Evolutionary conservation across 352 stramenopile species (phyloP).

Genomic region (Pythium phragmitis): DNA sequence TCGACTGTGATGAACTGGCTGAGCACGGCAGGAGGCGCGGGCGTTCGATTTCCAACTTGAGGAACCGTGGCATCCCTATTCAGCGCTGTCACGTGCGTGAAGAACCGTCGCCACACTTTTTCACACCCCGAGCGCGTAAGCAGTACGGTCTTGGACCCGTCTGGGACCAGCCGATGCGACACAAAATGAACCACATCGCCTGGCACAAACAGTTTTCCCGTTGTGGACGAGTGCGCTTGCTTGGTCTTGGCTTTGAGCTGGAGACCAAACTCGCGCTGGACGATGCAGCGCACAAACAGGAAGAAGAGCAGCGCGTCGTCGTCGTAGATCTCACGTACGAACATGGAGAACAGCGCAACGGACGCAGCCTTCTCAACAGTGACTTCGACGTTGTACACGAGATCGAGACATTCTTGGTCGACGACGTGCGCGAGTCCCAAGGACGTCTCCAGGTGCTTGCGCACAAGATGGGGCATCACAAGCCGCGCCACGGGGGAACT

Average conservation of each 20-base stretch:
- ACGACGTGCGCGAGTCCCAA: conserved; percentile 54
- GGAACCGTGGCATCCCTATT: background rate
- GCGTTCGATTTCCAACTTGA: background rate
- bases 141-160: conserved; percentile 57
- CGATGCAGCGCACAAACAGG: conserved; percentile 39
- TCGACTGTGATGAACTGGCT: conserved; percentile 44
- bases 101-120: conserved; percentile 41
- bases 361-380: conserved; percentile 44
- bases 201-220: conserved; percentile 43
- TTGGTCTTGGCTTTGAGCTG: conserved; percentile 63
- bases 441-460: conserved; percentile 46
- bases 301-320: conserved; percentile 68
- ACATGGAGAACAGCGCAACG: conserved; percentile 54
- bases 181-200: conserved; percentile 22
- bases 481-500: conserved; percentile 14
- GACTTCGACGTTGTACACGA: conserved; percentile 68
- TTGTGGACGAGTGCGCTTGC: conserved; percentile 41
- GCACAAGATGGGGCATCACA: conserved; percentile 60
- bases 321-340: conserved; percentile 70
- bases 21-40: conserved; percentile 28
- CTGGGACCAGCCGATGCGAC: conserved; percentile 46
- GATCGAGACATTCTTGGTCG: conserved; percentile 70
- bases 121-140: conserved; percentile 45
- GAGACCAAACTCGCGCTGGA: conserved; percentile 58
- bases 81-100: conserved; percentile 26